Base-by-base conservation (phyloP, 257 asterid genomes). In the Datura wrightii region DNA sequence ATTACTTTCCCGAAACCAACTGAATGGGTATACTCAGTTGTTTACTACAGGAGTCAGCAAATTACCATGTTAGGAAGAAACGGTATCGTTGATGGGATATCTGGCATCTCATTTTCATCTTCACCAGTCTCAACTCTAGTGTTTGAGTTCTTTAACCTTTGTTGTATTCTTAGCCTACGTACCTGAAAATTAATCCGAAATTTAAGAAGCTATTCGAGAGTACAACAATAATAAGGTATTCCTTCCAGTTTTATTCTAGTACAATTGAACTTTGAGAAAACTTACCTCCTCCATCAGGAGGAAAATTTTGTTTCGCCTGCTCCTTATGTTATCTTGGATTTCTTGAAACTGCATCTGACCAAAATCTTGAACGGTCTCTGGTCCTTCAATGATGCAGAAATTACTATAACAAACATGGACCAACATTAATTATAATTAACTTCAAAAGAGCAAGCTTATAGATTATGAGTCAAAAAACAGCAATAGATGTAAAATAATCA, bases 381-480 rank as follows among this genome's bases (percentile, higher is more conserved):
- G 98, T 63, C 98, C 99, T 90, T 96, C 98, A 85, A 97, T 97
- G 48, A 97, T 97, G 90, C 98, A 94, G 93, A 97, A 97, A 88
- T 90, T 93, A 90, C 98, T 93, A 92, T 84, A 88, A 58, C 46
- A 76, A 50, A 31, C 46, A 76, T 0, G 44, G 7, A 48, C 24
- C 60, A 11, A 48, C 60, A 48, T 74, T 39, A 39, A 48, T 74
- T n/a, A n/a, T 74, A 74, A 60, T 72, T 2, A 82, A 62, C 18
- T 56, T 16, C n/a, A 54, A 84, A 53, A 44, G 56, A 39, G 48
- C 15, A 79, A 70, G 4, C 62, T 11, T 8, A 3, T 31, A 81
- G 41, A 69, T 74, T 16, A 15, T 37, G 59, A 59, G 24, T 59
- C 46, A 1, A 53, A 39, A 18, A 39, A 72, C 55, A 50, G 16